Evolutionary conservation across 805 yeast species (phyloP).

Genomic region (Metschnikowia colocasiae): DNA sequence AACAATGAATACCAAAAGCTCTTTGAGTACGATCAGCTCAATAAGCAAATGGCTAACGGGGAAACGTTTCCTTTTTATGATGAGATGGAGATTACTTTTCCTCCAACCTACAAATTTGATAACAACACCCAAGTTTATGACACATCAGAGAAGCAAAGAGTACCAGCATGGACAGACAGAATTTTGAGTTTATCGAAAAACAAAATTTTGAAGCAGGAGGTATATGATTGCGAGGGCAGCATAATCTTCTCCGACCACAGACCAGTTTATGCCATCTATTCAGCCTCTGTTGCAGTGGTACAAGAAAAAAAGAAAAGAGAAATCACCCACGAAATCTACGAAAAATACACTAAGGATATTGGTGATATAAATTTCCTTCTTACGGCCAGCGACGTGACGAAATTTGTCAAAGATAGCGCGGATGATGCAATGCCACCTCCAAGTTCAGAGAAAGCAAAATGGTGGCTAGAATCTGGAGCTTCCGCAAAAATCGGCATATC

Average conservation of each 20-base stretch:
- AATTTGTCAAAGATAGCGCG: slow-evolving; percentile 26
- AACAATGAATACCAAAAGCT: slow-evolving; percentile 47
- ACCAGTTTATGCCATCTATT: slow-evolving; percentile 77
- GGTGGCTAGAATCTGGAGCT: slow-evolving; percentile 89
- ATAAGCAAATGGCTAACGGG: slow-evolving; percentile 65
- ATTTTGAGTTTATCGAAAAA: slow-evolving; percentile 60
- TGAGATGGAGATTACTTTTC: slow-evolving; percentile 74
- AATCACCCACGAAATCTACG: slow-evolving; percentile 57
- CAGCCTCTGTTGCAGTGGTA: slow-evolving; percentile 59
- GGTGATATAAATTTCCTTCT: slow-evolving; percentile 41
- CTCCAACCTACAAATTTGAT: slow-evolving; percentile 94
- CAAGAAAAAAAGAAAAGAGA: slow-evolving; percentile 57
- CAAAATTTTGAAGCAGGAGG: slow-evolving; percentile 51
- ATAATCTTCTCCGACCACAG: slow-evolving; percentile 81
- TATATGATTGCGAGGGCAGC: slow-evolving; percentile 56
- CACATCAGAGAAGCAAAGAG: slow-evolving; percentile 84
- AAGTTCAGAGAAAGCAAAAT: slow-evolving; percentile 71
- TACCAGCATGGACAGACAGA: slow-evolving; percentile 98
- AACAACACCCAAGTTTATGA: slow-evolving; percentile 81
- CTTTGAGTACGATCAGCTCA: slow-evolving; percentile 73
- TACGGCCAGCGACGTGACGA: slow-evolving; percentile 24
- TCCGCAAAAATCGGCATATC: slow-evolving; percentile 63
- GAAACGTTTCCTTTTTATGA: slow-evolving; percentile 77
- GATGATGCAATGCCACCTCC: slow-evolving; percentile 75
- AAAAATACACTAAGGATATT: slow-evolving; percentile 45